A percentile compares a stretch with the other conserved stretches of the same genome.
These are phyloP conservation scores for Boechera divaricarpa DNA, from an alignment of 345 rosid genomes.

Conservation along the genomic window DNA sequence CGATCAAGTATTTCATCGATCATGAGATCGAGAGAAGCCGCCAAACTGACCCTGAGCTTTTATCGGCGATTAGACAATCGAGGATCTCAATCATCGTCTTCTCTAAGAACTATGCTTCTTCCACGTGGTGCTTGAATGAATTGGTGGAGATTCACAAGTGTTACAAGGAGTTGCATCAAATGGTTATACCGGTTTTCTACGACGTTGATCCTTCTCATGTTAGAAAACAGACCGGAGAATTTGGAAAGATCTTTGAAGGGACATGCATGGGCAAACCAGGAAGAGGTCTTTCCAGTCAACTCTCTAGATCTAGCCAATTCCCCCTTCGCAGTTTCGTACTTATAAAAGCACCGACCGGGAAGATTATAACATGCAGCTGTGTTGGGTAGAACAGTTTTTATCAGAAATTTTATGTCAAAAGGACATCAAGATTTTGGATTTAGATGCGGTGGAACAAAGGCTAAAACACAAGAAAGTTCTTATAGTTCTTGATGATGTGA, in stretches of 20 bases:
- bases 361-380: conserved; percentile 7
- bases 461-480: conserved; percentile 18
- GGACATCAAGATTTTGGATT: neutral
- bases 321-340: neutral
- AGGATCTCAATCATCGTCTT: conserved; percentile 23
- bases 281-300: neutral
- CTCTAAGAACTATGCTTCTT: conserved; percentile 32
- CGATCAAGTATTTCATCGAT: neutral
- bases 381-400: conserved; percentile 45
- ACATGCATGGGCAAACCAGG: conserved; percentile 24
- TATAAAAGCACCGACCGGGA: neutral
- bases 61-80: conserved; percentile 12
- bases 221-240: conserved; percentile 1
- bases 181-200: conserved; percentile 31
- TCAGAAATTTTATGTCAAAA: conserved; percentile 29
- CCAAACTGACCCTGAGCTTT: neutral
- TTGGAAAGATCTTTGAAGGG: conserved; percentile 3
- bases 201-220: conserved; percentile 30
- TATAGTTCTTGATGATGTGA: conserved; percentile 30
- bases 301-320: neutral
- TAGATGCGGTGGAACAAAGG: neutral
- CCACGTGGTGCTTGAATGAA: conserved; percentile 20
- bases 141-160: conserved; percentile 22
- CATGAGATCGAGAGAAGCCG: conserved; percentile 17
- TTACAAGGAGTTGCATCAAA: neutral